A percentile compares a stretch with the other conserved stretches of the same genome.
These are phyloP conservation scores for Coprinopsis sp. DNA, from an alignment of 768 basidiomycete genomes.

Conservation along the genomic window DNA sequence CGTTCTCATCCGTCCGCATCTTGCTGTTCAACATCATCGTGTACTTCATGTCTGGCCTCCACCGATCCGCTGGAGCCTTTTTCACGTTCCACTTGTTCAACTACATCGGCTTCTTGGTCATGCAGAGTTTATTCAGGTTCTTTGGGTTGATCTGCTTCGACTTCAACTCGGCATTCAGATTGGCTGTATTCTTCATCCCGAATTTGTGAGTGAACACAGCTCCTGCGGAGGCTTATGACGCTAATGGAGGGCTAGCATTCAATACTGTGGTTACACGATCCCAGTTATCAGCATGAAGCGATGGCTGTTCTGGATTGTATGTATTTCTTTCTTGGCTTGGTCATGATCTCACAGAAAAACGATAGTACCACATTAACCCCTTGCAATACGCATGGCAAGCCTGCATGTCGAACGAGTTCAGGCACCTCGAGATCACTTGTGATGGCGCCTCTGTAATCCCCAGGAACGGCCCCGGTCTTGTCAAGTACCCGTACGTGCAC, in stretches of 20 bases:
- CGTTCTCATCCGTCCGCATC: constrained; percentile 58
- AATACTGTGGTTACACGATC: constrained; percentile 69
- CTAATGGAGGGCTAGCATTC: constrained; percentile 31
- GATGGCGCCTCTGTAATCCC: constrained; percentile 65
- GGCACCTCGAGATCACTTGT: constrained; percentile 61
- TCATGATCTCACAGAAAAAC: neutral
- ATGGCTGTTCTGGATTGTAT: constrained; percentile 83
- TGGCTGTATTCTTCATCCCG: constrained; percentile 67
- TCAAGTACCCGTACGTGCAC: constrained; percentile 56
- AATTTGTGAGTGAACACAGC: constrained; percentile 46
- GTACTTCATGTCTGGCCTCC: constrained; percentile 62
- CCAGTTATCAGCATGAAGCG: constrained; percentile 67
- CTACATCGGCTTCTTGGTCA: constrained; percentile 59
- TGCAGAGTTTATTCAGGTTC: constrained; percentile 84
- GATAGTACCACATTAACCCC: constrained; percentile 74
- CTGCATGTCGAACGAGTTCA: constrained; percentile 84
- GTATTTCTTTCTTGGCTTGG: constrained; percentile 18
- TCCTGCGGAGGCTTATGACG: neutral
- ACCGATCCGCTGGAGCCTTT: constrained; percentile 39
- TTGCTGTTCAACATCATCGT: constrained; percentile 60
- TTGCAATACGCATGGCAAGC: constrained; percentile 74
- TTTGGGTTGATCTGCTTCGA: constrained; percentile 51
- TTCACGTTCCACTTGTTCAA: constrained; percentile 62
- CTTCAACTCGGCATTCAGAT: constrained; percentile 43
- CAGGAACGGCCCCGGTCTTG: constrained; percentile 50